These are phyloP conservation scores for Rhizoclosmatium globosum DNA, from an alignment of 192 early-diverging fungal species.

Conservation along the genomic window DNA sequence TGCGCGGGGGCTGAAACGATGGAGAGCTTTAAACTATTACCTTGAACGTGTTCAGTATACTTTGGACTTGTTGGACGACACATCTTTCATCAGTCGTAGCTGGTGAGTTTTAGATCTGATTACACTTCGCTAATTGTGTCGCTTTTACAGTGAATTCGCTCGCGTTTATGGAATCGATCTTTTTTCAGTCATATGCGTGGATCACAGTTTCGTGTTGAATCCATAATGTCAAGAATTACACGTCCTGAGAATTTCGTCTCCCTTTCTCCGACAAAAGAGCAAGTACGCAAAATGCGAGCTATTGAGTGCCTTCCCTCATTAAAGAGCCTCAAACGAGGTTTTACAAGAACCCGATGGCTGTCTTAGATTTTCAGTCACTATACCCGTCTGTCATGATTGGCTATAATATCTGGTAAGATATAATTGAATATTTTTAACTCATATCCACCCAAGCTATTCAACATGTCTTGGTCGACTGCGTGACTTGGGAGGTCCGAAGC, in stretches of 20 bases:
- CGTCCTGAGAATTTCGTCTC: constrained; percentile 80
- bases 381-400: constrained; percentile 98
- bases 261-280: constrained; percentile 75
- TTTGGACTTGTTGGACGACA: constrained; percentile 76
- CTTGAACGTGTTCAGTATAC: constrained; percentile 70
- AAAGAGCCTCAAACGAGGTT: constrained; percentile 87
- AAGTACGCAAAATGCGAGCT: constrained; percentile 70
- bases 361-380: constrained; percentile 93
- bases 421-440: constrained; percentile 7
- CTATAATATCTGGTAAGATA: constrained; percentile 85
- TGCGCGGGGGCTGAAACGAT: constrained; percentile 53
- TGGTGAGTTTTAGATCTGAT: constrained; percentile 33
- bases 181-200: constrained; percentile 86
- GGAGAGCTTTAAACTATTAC: constrained; percentile 72
- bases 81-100: constrained; percentile 71
- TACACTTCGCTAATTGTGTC: neutral
- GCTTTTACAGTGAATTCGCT: constrained; percentile 77
- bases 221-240: constrained; percentile 66
- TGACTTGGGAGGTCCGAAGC: constrained; percentile 46
- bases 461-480: constrained; percentile 79
- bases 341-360: constrained; percentile 85
- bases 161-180: constrained; percentile 93
- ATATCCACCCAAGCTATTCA: constrained; percentile 22
- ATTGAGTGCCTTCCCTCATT: constrained; percentile 87
- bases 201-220: constrained; percentile 93